These are phyloP conservation scores for Mortierella polycephala DNA, from an alignment of 371 early-diverging fungal species.

Conservation along the genomic window DNA sequence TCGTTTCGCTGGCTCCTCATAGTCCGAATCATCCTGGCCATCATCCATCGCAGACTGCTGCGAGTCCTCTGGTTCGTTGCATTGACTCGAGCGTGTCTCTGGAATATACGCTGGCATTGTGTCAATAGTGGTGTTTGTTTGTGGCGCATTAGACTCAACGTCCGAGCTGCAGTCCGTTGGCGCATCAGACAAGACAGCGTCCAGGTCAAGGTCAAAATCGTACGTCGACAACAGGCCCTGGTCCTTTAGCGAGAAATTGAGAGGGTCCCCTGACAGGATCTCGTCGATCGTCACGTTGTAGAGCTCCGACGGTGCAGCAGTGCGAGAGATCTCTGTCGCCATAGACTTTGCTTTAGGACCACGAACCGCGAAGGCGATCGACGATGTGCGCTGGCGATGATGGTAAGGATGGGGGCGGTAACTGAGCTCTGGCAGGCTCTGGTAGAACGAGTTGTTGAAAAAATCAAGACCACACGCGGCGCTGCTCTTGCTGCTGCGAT, in stretches of 20 bases:
- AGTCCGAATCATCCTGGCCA: conserved; percentile 2
- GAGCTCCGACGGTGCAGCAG: conserved; percentile 46
- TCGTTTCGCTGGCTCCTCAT: conserved; percentile 9
- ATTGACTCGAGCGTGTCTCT: no score
- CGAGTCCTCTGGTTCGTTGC: not conserved
- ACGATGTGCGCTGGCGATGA: not conserved
- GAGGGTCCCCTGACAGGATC: conserved; percentile 25
- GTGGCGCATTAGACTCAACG: no score
- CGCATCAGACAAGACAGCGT: not conserved
- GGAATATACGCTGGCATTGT: no score
- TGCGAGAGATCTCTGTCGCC: conserved; percentile 4
- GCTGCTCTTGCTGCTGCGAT: not conserved
- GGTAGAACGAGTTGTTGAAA: conserved; percentile 40
- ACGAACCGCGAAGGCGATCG: conserved; percentile 6
- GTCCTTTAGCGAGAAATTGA: conserved; percentile 7
- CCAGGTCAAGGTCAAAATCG: conserved; percentile 1
- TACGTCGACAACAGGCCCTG: no score
- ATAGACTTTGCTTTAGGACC: not conserved
- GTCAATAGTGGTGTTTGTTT: no score
- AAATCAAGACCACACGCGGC: conserved; percentile 11
- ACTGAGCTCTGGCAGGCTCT: conserved; percentile 8
- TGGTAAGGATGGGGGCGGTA: not conserved
- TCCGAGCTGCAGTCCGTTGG: not conserved
- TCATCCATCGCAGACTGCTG: conserved; percentile 1
- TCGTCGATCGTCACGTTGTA: conserved; percentile 33